A percentile compares a stretch with the other conserved stretches of the same genome.
Evolutionary conservation across 2,329 filamentous ascomycete genomes (phyloP).

Genomic region (Beauveria caledonica): DNA sequence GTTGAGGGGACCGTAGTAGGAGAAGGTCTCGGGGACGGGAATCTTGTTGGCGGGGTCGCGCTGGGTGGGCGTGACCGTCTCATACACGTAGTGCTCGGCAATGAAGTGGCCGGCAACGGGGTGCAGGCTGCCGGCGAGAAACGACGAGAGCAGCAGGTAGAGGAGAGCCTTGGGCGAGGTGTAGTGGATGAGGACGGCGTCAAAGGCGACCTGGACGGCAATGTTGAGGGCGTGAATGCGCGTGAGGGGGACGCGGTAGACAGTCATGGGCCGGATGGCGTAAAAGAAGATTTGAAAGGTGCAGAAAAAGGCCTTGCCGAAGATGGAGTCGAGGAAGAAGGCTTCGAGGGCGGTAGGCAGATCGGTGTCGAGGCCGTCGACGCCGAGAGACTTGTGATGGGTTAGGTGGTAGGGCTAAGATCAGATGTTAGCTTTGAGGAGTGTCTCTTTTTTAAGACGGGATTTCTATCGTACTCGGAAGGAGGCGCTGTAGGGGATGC

Average conservation of each 20-base stretch:
- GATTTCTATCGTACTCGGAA: conserved; percentile 60
- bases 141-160: conserved; percentile 83
- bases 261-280: conserved; percentile 87
- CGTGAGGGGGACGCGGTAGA: conserved; percentile 85
- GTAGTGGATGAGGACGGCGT: conserved; percentile 56
- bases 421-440: conserved; percentile 15
- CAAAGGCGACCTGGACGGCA: conserved; percentile 66
- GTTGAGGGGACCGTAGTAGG: conserved; percentile 92
- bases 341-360: conserved; percentile 88
- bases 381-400: conserved; percentile 96
- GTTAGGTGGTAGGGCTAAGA: conserved; percentile 86
- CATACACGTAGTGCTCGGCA: conserved; percentile 88
- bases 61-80: conserved; percentile 48
- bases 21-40: conserved; percentile 85
- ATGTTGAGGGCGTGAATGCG: conserved; percentile 79
- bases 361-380: conserved; percentile 92
- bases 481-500: conserved; percentile 88
- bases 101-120: conserved; percentile 97
- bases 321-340: conserved; percentile 84
- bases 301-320: conserved; percentile 97
- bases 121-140: conserved; percentile 88
- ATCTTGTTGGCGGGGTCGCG: conserved; percentile 51
- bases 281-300: conserved; percentile 99
- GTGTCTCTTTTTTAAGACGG: background rate
- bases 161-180: conserved; percentile 58